Conservation (phyloP, 345 rosid species). For the Murraya paniculata region DNA sequence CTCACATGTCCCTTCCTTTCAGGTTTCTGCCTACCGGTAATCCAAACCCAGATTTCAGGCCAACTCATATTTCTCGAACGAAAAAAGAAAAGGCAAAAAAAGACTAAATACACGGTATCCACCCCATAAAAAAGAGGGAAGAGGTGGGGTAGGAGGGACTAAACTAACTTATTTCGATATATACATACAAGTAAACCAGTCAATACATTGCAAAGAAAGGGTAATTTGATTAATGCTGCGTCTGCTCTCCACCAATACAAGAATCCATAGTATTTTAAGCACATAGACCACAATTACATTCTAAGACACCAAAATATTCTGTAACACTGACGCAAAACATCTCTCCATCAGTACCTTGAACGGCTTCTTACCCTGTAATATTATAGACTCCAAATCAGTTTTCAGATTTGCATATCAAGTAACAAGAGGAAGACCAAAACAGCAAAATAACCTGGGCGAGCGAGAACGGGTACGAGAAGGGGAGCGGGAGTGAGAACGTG, state of each 20-base stretch:
- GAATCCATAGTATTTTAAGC: not conserved
- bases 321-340: not conserved
- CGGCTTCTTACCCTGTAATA: conserved; percentile 66
- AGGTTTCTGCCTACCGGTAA: no score
- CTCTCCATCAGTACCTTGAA: conserved; percentile 51
- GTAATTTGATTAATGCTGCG: no score
- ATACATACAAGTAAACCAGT: no score
- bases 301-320: not conserved
- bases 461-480: conserved; percentile 34
- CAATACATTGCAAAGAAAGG: not conserved
- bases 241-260: not conserved
- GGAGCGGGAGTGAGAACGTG: conserved; percentile 41
- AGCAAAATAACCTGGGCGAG: conserved; percentile 57
- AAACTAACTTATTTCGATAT: no score
- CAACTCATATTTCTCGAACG: no score
- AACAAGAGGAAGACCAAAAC: not conserved
- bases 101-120: no score
- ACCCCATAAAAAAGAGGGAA: no score
- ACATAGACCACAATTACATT: not conserved
- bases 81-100: no score
- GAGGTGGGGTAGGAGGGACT: no score
- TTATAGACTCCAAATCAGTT: conserved; percentile 13
- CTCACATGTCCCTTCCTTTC: no score
- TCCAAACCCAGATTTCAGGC: no score
- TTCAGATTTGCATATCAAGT: not conserved